These are phyloP conservation scores for Glebionis coronaria DNA, from an alignment of 129 eudicot species.

Conservation along the genomic window DNA sequence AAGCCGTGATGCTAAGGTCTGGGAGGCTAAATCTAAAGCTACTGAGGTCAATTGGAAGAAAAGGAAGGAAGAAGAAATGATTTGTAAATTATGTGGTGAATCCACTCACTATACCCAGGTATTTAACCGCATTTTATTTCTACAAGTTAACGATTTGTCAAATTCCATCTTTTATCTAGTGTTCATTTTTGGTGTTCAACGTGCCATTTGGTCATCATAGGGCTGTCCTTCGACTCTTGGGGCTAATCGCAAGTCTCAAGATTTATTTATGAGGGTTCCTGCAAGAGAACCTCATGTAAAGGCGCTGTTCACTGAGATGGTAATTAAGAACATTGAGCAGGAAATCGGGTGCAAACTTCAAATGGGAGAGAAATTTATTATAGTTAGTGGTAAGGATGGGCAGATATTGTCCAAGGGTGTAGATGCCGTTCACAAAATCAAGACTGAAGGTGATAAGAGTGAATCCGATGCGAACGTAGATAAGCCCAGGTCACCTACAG, in stretches of 20 bases:
- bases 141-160: neutral
- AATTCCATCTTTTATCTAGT: neutral
- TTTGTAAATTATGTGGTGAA: conserved; percentile 96
- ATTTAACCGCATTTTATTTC: neutral
- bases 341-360: conserved; percentile 87
- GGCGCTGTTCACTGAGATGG: conserved; percentile 71
- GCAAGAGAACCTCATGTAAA: conserved; percentile 83
- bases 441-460: conserved; percentile 60
- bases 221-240: conserved; percentile 98
- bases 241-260: conserved; percentile 85
- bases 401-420: conserved; percentile 78
- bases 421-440: conserved; percentile 82
- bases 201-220: conserved; percentile 36
- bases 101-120: conserved; percentile 99
- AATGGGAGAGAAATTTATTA: conserved; percentile 84
- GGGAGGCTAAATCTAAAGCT: conserved; percentile 99
- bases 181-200: conserved; percentile 13
- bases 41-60: conserved; percentile 98
- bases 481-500: conserved; percentile 62
- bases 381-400: conserved; percentile 92
- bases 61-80: conserved; percentile 97
- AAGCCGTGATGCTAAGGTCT: conserved; percentile 96
- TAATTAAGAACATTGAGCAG: conserved; percentile 60
- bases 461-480: conserved; percentile 31
- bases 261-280: conserved; percentile 79